These are phyloP conservation scores for Lenzites betulinus DNA, from an alignment of 768 basidiomycete species.

Conservation along the genomic window DNA sequence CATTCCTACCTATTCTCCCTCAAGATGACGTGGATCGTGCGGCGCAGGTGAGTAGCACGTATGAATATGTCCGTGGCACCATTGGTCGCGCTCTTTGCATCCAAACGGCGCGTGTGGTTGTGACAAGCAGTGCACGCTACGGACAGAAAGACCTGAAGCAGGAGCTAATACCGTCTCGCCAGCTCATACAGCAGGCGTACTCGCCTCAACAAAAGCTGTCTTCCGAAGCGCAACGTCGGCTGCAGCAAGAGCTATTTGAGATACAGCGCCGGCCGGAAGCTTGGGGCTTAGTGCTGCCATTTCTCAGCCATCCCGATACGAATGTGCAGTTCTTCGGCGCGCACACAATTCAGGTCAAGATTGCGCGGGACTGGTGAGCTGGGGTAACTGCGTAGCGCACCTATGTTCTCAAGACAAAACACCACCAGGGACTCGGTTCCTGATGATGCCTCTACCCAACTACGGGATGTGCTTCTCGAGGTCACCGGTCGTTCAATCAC, in stretches of 20 bases:
- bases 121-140: too few species aligned
- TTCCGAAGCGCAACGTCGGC: constrained; percentile 59
- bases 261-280: constrained; percentile 77
- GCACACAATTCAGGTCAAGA: constrained; percentile 92
- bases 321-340: constrained; percentile 96
- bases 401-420: not conserved
- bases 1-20: constrained; percentile 55
- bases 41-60: constrained; percentile 49
- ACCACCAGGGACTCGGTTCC: constrained; percentile 73
- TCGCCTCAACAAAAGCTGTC: constrained; percentile 50
- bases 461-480: constrained; percentile 70
- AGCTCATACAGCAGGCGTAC: constrained; percentile 75
- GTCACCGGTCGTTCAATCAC: constrained; percentile 67
- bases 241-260: constrained; percentile 75
- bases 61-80: not conserved
- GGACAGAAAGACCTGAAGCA: not conserved
- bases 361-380: constrained; percentile 84
- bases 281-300: constrained; percentile 82
- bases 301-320: constrained; percentile 68
- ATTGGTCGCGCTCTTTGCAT: not conserved
- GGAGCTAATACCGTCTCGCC: not conserved
- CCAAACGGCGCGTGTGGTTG: not conserved
- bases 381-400: too few species aligned
- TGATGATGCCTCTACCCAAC: constrained; percentile 51
- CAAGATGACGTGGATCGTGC: constrained; percentile 58